Conservation (phyloP, 805 yeast genomes). For the Hanseniaspora thailandica region DNA sequence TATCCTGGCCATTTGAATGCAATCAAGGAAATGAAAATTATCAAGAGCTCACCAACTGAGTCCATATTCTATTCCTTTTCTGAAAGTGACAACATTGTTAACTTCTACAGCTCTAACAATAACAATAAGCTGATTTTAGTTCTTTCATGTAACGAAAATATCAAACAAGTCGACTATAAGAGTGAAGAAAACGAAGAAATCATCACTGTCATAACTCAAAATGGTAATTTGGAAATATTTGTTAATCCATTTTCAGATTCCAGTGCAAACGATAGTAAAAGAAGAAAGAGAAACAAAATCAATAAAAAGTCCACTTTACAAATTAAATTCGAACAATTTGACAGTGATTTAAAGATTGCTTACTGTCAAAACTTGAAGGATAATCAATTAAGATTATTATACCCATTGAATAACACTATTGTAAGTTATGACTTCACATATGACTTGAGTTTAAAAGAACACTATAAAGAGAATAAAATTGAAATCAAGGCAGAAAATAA, state of each 20-base stretch:
- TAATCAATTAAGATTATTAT: conserved; percentile 1
- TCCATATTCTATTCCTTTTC: conserved; percentile 60
- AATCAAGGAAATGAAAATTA: conserved; percentile 28
- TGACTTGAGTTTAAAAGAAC: conserved; percentile 15
- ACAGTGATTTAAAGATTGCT: not conserved
- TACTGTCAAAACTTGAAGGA: not conserved
- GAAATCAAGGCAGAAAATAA: conserved; percentile 8
- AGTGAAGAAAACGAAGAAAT: conserved; percentile 20
- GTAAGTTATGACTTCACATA: not conserved
- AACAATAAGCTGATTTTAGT: conserved; percentile 38
- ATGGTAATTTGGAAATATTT: conserved; percentile 64
- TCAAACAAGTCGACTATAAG: conserved; percentile 33
- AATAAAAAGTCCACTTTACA: conserved; percentile 42
- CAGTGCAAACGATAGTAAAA: conserved; percentile 14
- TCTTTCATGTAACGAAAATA: conserved; percentile 58
- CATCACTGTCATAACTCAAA: conserved; percentile 40
- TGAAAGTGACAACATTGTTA: conserved; percentile 67
- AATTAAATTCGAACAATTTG: conserved; percentile 29
- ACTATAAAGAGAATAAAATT: conserved; percentile 24
- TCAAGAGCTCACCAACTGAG: not conserved
- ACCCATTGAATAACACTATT: not conserved
- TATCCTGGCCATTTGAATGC: conserved; percentile 73
- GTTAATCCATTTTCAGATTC: conserved; percentile 36
- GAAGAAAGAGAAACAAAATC: conserved; percentile 36
- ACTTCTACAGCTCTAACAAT: conserved; percentile 39